Base-by-base conservation (phyloP, 2,329 filamentous ascomycete species). In the Nannizziopsis barbatae region DNA sequence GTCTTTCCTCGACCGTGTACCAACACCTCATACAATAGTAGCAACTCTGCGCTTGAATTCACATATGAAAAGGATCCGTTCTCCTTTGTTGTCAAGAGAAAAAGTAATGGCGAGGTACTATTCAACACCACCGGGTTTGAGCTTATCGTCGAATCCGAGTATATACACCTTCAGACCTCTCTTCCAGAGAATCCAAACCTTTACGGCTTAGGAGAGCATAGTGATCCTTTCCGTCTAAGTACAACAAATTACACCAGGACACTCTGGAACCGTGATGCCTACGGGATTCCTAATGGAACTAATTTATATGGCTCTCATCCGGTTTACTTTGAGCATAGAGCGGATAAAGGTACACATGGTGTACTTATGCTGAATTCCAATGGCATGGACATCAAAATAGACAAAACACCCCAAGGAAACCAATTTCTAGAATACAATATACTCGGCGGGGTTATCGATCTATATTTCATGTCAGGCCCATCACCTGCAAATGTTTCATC, bases 351-450 rank as follows among this genome's bases (percentile, higher is more conserved):
- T 71, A 79, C 22, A 66, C 83, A 62, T 74, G 79, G 59, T 15
- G 80, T 83, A 1, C 80, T 82, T 58, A 67, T 83, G 17, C 66
- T 81, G 50, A 84, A 82, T 62, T 78, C 77, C 5, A 80, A 83
- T 55, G 81, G 75, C 31, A 85, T 85, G 78, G 81, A 86, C 52
- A 69, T 86, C 58, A 79, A 80, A 54, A 77, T 86, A 59, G 74
- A 84, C 61, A 75, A 76, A 20, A 7, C 36, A 2, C 35, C 31
- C 27, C 71, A 67, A 40, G 76, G 79, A 27, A 75, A 72, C 5
- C 77, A 86, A 61, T 84, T 80, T 51, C 72, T 89, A 3, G 81
- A 87, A 64, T 87, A 86, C 66, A 84, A 86, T 62, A 76, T 77
- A 1, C 71, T 87, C 1, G 84, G 84, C 12, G 84, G 84, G 3